Conservation (phyloP, 306 rosid genomes). For the Quercus bicolor region DNA sequence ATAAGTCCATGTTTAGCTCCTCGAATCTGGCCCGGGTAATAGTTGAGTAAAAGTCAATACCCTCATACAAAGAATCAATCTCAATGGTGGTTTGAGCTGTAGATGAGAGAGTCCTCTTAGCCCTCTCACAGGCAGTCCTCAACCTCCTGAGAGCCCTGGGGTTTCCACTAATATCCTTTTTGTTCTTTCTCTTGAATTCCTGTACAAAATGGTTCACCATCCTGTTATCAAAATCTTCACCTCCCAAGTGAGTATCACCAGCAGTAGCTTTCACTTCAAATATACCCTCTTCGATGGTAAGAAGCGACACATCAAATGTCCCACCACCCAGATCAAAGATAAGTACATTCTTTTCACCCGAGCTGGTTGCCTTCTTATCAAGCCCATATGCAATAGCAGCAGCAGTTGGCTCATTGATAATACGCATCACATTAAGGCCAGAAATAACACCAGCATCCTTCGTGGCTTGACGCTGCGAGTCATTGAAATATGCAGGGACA, state of each 20-base stretch:
- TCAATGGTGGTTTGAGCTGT: slow-evolving; percentile 51
- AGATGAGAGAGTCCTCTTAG: slow-evolving; percentile 53
- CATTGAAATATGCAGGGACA: slow-evolving; percentile 54
- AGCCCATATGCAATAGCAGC: slow-evolving; percentile 60
- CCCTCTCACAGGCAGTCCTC: slow-evolving; percentile 57
- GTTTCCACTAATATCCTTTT: slow-evolving; percentile 49
- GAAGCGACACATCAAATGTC: slow-evolving; percentile 49
- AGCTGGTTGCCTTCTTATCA: slow-evolving; percentile 37
- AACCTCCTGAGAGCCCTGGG: slow-evolving; percentile 48
- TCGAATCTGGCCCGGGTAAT: slow-evolving; percentile 53
- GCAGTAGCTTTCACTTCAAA: slow-evolving; percentile 54
- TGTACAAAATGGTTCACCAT: slow-evolving; percentile 61
- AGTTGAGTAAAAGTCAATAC: slow-evolving; percentile 45
- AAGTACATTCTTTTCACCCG: slow-evolving; percentile 44
- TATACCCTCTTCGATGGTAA: slow-evolving; percentile 52
- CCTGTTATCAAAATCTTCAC: slow-evolving; percentile 58
- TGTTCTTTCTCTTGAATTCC: slow-evolving; percentile 50
- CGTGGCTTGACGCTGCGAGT: slow-evolving; percentile 55
- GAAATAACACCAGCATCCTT: slow-evolving; percentile 57
- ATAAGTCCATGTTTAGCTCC: slow-evolving; percentile 55
- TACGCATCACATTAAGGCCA: slow-evolving; percentile 53
- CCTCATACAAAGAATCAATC: slow-evolving; percentile 49
- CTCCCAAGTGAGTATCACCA: slow-evolving; percentile 62
- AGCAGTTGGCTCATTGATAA: slow-evolving; percentile 51
- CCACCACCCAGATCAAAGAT: slow-evolving; percentile 60